Base-by-base conservation (phyloP, 805 yeast species). In the Tetrapisispora arboricola region DNA sequence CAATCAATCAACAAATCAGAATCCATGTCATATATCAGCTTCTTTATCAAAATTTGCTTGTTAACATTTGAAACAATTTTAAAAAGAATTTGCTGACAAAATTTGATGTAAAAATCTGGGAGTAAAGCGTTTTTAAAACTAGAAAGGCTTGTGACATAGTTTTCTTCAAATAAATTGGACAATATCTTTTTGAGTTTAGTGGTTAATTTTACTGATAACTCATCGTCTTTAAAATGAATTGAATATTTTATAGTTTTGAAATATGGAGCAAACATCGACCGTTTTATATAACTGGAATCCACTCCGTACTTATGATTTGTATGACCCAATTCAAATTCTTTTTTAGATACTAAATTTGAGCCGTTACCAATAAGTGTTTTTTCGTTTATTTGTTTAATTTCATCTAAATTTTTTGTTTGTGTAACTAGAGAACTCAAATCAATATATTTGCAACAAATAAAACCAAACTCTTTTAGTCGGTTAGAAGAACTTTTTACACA, bases 381-480 rank as follows among this genome's bases (percentile, higher is more conserved):
- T 10, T 28, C 11, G 6, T 6, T 28, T n/a, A 5, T 15, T 9
- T 28, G 3, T 21, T 19, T 20, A 7, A 32, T 5, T n/a, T 6
- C 9, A 3, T 34, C 17, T n/a, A 17, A 90, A 54, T 86, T 90
- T 49, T 81, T 81, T 21, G 95, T 95, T 55, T 82, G 88, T 56
- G 88, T 95, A n/a, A 15, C 9, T 16, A 34, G 4, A 8, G 15
- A 15, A 17, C 15, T 15, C 2, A 19, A 3, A 11, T 28, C 27
- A 21, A 17, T 10, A 11, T 28, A 6, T 3, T 17, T n/a, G 6
- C 90, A 71, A 1, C 96, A 94, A 63, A 88, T 96, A 32, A 87
- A 77, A 1, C 96, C 95, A 70, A 92, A 92, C 55, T 90, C 84
- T 66, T 86, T 90, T 84, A 92, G 81, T 55, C 88, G 90, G 15